Evolutionary conservation across 768 basidiomycete genomes (phyloP).

Genomic region (Lactarius indigo): DNA sequence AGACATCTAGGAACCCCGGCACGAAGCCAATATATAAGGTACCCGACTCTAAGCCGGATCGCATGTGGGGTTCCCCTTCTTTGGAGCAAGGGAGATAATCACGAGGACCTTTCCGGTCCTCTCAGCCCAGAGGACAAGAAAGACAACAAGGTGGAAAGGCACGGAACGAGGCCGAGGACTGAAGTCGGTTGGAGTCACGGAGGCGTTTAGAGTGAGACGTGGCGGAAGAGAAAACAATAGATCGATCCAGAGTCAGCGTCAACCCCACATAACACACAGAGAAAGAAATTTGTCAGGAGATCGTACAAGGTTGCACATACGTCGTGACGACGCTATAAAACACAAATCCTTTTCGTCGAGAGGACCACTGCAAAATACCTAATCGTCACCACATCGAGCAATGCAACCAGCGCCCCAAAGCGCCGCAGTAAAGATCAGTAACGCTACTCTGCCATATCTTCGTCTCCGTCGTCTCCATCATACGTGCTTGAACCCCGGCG

Average conservation of each 20-base stretch:
- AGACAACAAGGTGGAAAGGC: neutral
- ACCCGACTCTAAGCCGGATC: neutral
- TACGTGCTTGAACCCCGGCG: conserved; percentile 25
- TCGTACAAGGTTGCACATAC: conserved; percentile 14
- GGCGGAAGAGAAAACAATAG: neutral
- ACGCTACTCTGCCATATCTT: conserved; percentile 18
- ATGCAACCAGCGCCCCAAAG: neutral
- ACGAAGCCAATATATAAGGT: neutral
- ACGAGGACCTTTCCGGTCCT: neutral
- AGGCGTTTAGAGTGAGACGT: neutral
- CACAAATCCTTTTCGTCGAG: conserved; percentile 4
- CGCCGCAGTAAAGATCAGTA: conserved; percentile 9
- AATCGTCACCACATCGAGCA: conserved; percentile 5
- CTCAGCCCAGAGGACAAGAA: neutral
- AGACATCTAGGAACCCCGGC: neutral
- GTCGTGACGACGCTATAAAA: conserved; percentile 16
- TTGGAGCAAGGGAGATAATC: neutral
- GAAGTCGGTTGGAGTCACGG: neutral
- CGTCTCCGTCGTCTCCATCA: conserved; percentile 23
- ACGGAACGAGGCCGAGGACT: neutral
- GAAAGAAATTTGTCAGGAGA: neutral
- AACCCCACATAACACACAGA: neutral
- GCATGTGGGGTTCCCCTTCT: neutral
- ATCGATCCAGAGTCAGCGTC: conserved; percentile 4
- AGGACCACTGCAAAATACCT: conserved; percentile 10